Evolutionary conservation across 768 basidiomycete species (phyloP).

Genomic region (Tylopilus subfusipes): DNA sequence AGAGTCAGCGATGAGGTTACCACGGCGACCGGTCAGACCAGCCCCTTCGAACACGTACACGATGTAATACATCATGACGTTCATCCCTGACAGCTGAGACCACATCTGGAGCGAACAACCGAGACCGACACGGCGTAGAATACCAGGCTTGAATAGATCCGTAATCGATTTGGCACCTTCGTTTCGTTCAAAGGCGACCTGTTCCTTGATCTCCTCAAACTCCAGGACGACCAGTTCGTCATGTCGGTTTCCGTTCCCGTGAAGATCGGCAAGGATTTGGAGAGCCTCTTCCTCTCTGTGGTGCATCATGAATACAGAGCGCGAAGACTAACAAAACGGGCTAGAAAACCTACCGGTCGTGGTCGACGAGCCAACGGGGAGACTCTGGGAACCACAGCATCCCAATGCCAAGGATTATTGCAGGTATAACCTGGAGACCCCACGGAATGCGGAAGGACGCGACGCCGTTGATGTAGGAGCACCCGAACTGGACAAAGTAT

Average conservation of each 20-base stretch:
- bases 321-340: background rate
- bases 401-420: constrained; percentile 60
- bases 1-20: constrained; percentile 71
- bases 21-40: constrained; percentile 70
- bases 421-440: constrained; percentile 79
- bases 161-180: constrained; percentile 69
- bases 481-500: constrained; percentile 73
- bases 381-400: constrained; percentile 69
- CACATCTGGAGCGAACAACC: constrained; percentile 76
- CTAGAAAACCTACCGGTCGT: constrained; percentile 39
- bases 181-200: constrained; percentile 56
- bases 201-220: constrained; percentile 59
- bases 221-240: constrained; percentile 66
- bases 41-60: constrained; percentile 76
- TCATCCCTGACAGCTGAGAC: constrained; percentile 76
- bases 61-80: constrained; percentile 67
- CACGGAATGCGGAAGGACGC: constrained; percentile 80
- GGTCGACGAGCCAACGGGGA: constrained; percentile 70
- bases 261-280: constrained; percentile 70
- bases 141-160: constrained; percentile 63
- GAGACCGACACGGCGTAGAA: constrained; percentile 66
- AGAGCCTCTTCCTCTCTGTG: constrained; percentile 53
- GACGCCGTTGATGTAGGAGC: constrained; percentile 59
- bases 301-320: background rate
- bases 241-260: constrained; percentile 54